These are phyloP conservation scores for Chaetomium tenue DNA, from an alignment of 495 filamentous ascomycete species.

Conservation along the genomic window DNA sequence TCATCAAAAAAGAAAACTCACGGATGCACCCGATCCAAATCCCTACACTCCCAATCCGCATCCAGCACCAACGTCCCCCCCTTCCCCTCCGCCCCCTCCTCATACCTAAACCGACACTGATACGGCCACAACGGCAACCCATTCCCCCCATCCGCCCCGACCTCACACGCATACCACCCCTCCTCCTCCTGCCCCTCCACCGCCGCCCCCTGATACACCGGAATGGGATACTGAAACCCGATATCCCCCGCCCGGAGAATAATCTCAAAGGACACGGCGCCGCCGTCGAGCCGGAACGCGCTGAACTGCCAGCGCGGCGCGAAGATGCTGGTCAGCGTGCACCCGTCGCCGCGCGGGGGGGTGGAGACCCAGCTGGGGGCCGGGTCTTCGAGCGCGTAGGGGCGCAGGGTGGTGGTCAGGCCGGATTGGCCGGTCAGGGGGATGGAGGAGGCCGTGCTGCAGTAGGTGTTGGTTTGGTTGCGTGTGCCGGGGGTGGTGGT, in stretches of 20 bases:
- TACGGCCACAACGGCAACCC: constrained; percentile 29
- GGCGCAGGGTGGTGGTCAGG: constrained; percentile 17
- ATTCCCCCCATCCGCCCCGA: constrained; percentile 25
- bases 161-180: constrained; percentile 28
- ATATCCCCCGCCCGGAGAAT: constrained; percentile 23
- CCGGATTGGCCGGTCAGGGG: constrained; percentile 21
- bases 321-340: constrained; percentile 33
- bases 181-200: background rate
- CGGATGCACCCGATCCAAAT: constrained; percentile 31
- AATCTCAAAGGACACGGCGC: constrained; percentile 25
- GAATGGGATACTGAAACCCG: constrained; percentile 31
- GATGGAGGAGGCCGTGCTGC: constrained; percentile 7
- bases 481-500: background rate
- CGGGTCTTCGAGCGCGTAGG: constrained; percentile 33
- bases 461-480: constrained; percentile 1
- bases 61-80: constrained; percentile 25
- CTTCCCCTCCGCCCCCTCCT: background rate
- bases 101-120: constrained; percentile 26
- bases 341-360: constrained; percentile 25
- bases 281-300: constrained; percentile 22
- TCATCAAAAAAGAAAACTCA: constrained; percentile 24
- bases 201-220: constrained; percentile 17
- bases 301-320: constrained; percentile 32
- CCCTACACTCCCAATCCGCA: constrained; percentile 34
- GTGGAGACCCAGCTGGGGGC: background rate